Percentiles rank a stretch among this genome's conserved stretches.
Conservation (phyloP, 1,139 yeast genomes). For the Starmera stellimalicola region DNA sequence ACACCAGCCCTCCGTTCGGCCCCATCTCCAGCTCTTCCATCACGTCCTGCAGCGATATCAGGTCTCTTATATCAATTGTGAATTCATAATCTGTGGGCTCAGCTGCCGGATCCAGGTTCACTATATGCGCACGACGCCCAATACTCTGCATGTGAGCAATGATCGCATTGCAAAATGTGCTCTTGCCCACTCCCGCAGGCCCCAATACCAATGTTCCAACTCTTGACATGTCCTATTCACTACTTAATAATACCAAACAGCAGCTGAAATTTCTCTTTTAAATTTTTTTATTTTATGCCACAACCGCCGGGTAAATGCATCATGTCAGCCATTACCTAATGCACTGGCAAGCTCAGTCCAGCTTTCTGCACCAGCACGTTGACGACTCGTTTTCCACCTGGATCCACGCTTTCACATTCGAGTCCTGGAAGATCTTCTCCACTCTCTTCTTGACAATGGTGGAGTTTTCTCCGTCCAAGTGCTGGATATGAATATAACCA, state of each 20-base stretch:
- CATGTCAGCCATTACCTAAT: not conserved
- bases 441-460: slow-evolving; percentile 53
- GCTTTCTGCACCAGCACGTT: slow-evolving; percentile 44
- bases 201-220: slow-evolving; percentile 94
- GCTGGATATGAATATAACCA: slow-evolving; percentile 64
- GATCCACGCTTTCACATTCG: slow-evolving; percentile 41
- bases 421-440: slow-evolving; percentile 33
- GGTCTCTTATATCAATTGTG: slow-evolving; percentile 84
- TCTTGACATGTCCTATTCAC: slow-evolving; percentile 88
- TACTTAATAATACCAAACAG: no score
- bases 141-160: slow-evolving; percentile 82
- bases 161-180: slow-evolving; percentile 84
- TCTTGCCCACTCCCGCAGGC: slow-evolving; percentile 96
- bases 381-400: slow-evolving; percentile 54
- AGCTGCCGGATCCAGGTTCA: slow-evolving; percentile 96
- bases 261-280: no score
- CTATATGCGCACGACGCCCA: slow-evolving; percentile 91
- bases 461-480: slow-evolving; percentile 58
- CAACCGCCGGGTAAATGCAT: not conserved
- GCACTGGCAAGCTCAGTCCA: not conserved
- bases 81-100: slow-evolving; percentile 88
- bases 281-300: not conserved
- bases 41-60: slow-evolving; percentile 89
- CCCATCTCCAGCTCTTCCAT: slow-evolving; percentile 93
- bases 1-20: slow-evolving; percentile 90